A percentile compares a stretch with the other conserved stretches of the same genome.
phyloP scores from a whole-genome alignment of 495 filamentous ascomycete genomes.

The Penicillium bialowiezense region DNA sequence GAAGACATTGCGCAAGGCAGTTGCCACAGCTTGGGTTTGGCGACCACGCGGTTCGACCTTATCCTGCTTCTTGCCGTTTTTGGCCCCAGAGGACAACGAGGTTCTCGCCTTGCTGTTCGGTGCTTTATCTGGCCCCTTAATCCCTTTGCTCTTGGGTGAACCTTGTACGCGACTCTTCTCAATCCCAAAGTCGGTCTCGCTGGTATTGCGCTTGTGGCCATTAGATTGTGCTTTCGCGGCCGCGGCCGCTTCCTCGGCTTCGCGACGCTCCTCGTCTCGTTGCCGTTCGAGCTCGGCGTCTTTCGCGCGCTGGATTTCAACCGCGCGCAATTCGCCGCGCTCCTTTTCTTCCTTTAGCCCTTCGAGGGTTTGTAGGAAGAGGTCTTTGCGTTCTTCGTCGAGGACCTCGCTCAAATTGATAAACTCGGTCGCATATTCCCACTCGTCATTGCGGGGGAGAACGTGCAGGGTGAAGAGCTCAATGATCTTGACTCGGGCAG shows the following conservation, averaged over 20 bases:
- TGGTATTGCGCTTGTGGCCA: constrained; percentile 47
- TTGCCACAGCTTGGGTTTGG: constrained; percentile 31
- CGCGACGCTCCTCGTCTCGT: constrained; percentile 55
- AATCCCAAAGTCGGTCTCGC: constrained; percentile 55
- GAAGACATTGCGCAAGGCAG: constrained; percentile 58
- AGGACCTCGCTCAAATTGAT: constrained; percentile 78
- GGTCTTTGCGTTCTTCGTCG: constrained; percentile 88
- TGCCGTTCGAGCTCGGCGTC: constrained; percentile 59
- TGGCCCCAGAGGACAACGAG: constrained; percentile 32
- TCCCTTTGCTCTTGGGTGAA: constrained; percentile 30
- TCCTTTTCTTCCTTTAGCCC: constrained; percentile 64
- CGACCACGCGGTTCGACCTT: constrained; percentile 33
- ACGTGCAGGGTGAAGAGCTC: constrained; percentile 94
- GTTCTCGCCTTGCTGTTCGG: constrained; percentile 32
- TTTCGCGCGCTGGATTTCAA: constrained; percentile 55
- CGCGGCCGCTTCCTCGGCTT: constrained; percentile 55
- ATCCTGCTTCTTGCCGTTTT: constrained; percentile 39
- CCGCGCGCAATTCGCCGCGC: constrained; percentile 66
- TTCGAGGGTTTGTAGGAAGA: constrained; percentile 69
- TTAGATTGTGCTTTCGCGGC: constrained; percentile 43
- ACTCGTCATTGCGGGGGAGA: constrained; percentile 84
- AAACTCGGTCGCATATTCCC: constrained; percentile 91
- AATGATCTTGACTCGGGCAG: constrained; percentile 77
- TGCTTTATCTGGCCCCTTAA: constrained; percentile 28
- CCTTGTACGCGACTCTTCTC: constrained; percentile 42